Evolutionary conservation across 192 early-diverging fungal species (phyloP), one percentile per base, ranked within the genome.

Genomic region (Paraglomus brasilianum): DNA sequence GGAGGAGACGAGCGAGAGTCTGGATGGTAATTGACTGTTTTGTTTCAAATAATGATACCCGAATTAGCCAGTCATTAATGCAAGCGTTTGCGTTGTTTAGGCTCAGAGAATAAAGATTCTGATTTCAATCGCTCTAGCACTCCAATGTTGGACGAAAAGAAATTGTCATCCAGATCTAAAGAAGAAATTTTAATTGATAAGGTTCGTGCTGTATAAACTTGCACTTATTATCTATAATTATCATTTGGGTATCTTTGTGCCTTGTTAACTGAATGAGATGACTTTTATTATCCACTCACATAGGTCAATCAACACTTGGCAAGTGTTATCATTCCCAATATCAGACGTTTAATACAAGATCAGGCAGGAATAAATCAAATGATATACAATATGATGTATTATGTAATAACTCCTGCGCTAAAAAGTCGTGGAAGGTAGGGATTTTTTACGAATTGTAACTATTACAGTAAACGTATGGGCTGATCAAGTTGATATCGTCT

Each of bases 351-450:
- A 51, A 67, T 94, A 39, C 82, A 80, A 7, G 93, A 95, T 69
- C 87, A 89, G 55, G 92, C 94, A 70, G 78, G 85, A 2, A 82
- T 89, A 49, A 78, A 87, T 39, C 75, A 77, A 4, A 64, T 89
- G 0, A 58, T 90, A 5, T 82, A 80, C 13, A 93, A 92, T 69
- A 39, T 94, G n/a, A 85, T 93, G 73, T 92, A 95, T 69, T 93
- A 94, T 78, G 82, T 91, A 24, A 81, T 94, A 24, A 83, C 76
- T 0, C 91, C 92, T 22, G 74, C 78, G 11, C 69, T 95, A 7
- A 89, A 88, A 66, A 83, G 82, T 21, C 81, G 82, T 8, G 77
- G 80, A 72, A 70, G 40, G 78, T 78, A 70, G 60, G 47, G 13
- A n/a, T 21, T n/a, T 21, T 42, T 11, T 30, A 30, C 21, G 4